phyloP scores from a whole-genome alignment of 1,139 yeast species.

The Geotrichum candidum region DNA sequence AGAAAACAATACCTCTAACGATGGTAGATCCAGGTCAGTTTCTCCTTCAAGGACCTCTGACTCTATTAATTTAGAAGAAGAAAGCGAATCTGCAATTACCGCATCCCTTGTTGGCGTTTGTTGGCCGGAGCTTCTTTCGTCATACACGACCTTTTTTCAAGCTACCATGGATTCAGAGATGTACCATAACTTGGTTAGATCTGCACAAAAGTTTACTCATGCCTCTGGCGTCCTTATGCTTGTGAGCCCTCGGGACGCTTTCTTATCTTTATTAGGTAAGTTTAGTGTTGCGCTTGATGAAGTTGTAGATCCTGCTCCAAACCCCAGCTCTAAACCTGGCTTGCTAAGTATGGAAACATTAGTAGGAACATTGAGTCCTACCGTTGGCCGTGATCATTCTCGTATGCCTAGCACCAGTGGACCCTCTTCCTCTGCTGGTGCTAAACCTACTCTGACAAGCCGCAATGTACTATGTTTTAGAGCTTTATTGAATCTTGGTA shows the following conservation, averaged over 20 bases:
- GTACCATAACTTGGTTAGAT: conserved; percentile 56
- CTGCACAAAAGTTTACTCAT: conserved; percentile 75
- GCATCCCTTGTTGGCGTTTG: conserved; percentile 41
- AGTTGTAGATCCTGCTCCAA: conserved; percentile 25
- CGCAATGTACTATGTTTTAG: conserved; percentile 72
- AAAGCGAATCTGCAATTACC: conserved; percentile 17
- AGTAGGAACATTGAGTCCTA: conserved; percentile 51
- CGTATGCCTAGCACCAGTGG: conserved; percentile 8
- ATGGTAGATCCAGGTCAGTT: conserved; percentile 1
- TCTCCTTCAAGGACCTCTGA: neutral
- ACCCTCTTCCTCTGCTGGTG: conserved; percentile 1
- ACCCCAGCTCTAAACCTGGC: conserved; percentile 22
- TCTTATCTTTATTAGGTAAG: conserved; percentile 52
- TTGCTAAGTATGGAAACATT: conserved; percentile 55
- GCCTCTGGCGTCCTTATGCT: conserved; percentile 71
- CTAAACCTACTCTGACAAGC: conserved; percentile 35
- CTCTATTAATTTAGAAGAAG: neutral
- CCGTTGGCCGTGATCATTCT: conserved; percentile 23
- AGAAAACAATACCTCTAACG: neutral
- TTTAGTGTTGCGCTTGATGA: conserved; percentile 44
- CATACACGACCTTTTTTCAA: conserved; percentile 51
- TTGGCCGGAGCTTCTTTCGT: conserved; percentile 44
- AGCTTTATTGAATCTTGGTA: conserved; percentile 69
- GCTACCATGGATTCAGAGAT: conserved; percentile 63
- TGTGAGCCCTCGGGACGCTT: conserved; percentile 50